phyloP scores from a whole-genome alignment of 2,329 filamentous ascomycete species.

The Fusarium humuli region DNA sequence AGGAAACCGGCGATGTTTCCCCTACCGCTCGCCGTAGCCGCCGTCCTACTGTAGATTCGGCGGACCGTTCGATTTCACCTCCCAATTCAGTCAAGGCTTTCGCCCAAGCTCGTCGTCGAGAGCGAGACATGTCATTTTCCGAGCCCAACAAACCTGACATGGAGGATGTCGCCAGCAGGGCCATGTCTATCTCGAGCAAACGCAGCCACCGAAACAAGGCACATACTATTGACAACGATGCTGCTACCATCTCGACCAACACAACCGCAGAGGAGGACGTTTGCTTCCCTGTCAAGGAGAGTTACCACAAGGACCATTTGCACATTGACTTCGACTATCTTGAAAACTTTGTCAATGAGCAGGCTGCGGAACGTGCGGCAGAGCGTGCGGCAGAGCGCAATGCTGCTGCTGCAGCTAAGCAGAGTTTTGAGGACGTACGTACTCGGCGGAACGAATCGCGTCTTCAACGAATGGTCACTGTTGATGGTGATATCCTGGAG shows the following conservation, averaged over 20 bases:
- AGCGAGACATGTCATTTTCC: slow-evolving; percentile 74
- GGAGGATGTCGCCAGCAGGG: slow-evolving; percentile 70
- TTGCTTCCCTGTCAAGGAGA: slow-evolving; percentile 84
- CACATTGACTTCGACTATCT: slow-evolving; percentile 93
- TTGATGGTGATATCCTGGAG: slow-evolving; percentile 69
- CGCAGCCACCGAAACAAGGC: slow-evolving; percentile 68
- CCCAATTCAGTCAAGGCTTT: slow-evolving; percentile 99
- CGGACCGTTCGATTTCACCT: slow-evolving; percentile 79
- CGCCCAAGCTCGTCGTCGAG: slow-evolving; percentile 86
- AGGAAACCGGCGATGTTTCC: slow-evolving; percentile 74
- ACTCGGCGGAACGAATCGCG: slow-evolving; percentile 44
- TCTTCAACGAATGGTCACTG: slow-evolving; percentile 58
- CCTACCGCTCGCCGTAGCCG: slow-evolving; percentile 59
- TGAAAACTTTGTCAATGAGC: slow-evolving; percentile 84
- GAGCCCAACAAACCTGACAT: slow-evolving; percentile 57
- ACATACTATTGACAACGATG: slow-evolving; percentile 71
- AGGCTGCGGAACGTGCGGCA: slow-evolving; percentile 59
- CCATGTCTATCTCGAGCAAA: slow-evolving; percentile 76
- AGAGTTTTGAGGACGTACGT: slow-evolving; percentile 52
- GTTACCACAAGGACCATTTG: slow-evolving; percentile 75
- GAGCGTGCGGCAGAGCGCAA: slow-evolving; percentile 52
- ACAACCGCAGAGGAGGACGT: slow-evolving; percentile 87
- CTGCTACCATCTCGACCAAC: slow-evolving; percentile 70
- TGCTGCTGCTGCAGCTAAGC: slow-evolving; percentile 52
- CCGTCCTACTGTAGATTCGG: slow-evolving; percentile 67